Conservation (phyloP, 176 grass and related monocot genomes). For the Oryza punctata region DNA sequence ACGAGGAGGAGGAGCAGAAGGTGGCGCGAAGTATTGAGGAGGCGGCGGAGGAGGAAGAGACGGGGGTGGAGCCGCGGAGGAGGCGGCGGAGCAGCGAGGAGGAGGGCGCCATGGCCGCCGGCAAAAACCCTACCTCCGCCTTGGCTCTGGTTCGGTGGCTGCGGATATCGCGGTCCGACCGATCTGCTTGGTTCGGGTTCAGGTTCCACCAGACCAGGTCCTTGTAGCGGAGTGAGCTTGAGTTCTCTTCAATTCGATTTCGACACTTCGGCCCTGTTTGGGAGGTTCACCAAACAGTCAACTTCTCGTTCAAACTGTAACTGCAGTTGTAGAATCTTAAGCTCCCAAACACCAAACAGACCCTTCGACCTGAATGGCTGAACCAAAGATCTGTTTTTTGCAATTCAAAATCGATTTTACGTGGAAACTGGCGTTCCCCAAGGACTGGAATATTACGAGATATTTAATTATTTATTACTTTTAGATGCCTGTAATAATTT, state of each 20-base stretch:
- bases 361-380: too few species aligned
- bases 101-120: conserved; percentile 50
- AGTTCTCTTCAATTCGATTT: too few species aligned
- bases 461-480: too few species aligned
- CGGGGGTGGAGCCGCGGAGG: conserved; percentile 27
- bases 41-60: conserved; percentile 32
- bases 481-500: too few species aligned
- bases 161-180: background rate
- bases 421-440: background rate
- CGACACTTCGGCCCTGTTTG: too few species aligned
- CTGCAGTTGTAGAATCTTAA: too few species aligned
- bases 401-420: background rate
- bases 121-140: conserved; percentile 46
- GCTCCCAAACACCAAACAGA: too few species aligned
- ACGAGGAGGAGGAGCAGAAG: conserved; percentile 47
- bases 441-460: too few species aligned
- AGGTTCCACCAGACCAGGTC: background rate
- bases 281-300: too few species aligned
- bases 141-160: background rate
- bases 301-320: too few species aligned
- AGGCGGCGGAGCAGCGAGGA: conserved; percentile 48
- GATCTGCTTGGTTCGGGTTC: background rate
- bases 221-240: too few species aligned
- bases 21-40: conserved; percentile 27
- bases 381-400: background rate